phyloP scores from a whole-genome alignment of 1,284 basidiomycete genomes.

The Cryptococcus jaspeensis region DNA sequence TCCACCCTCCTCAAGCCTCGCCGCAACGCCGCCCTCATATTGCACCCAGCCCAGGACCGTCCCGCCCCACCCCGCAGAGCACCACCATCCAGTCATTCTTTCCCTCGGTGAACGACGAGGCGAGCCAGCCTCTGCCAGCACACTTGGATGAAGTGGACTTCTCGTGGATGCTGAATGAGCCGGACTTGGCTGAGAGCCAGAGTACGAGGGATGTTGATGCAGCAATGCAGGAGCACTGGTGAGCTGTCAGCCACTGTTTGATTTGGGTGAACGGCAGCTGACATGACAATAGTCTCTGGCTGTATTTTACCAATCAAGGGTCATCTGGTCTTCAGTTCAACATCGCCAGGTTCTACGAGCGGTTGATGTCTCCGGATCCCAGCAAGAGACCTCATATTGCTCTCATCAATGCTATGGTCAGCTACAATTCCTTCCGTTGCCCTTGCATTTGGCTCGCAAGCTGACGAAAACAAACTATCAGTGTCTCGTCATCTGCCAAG shows the following conservation, averaged over 20 bases:
- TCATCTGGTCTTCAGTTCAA: constrained; percentile 15
- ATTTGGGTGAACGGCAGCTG: background rate
- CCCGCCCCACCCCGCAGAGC: no score
- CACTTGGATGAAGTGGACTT: constrained; percentile 12
- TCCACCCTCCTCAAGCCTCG: no score
- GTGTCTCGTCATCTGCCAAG: background rate
- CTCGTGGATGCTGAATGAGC: constrained; percentile 4
- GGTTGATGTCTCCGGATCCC: constrained; percentile 4
- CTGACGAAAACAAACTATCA: background rate
- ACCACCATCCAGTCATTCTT: background rate
- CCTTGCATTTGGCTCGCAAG: background rate
- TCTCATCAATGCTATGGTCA: constrained; percentile 17
- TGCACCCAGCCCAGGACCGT: no score
- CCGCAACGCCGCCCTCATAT: no score
- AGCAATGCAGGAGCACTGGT: constrained; percentile 9
- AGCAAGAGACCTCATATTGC: constrained; percentile 5
- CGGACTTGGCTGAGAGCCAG: background rate
- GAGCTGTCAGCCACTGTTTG: background rate
- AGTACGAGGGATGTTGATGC: constrained; percentile 5
- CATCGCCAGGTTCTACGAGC: constrained; percentile 16
- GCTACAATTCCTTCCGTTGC: background rate
- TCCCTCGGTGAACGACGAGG: background rate
- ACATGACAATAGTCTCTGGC: constrained; percentile 10
- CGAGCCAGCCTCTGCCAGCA: constrained; percentile 4
- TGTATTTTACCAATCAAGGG: constrained; percentile 13